Evolutionary conservation across 495 filamentous ascomycete species (phyloP), one percentile per base, ranked within the genome.

Genomic region (Talaromyces borbonicus): DNA sequence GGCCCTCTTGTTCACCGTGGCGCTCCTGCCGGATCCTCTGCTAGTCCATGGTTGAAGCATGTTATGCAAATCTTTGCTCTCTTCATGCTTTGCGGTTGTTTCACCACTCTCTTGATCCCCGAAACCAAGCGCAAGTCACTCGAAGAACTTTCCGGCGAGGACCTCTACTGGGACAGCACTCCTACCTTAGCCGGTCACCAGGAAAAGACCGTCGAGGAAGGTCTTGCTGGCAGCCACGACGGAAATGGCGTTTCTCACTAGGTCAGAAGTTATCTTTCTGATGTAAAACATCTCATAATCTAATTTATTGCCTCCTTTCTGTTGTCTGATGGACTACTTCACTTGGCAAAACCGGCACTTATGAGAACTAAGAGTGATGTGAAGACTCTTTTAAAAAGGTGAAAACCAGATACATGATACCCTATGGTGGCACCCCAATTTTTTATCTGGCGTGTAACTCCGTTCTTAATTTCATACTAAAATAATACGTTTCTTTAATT

Each of bases 41-140:
- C 52, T 7, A 61, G 62, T 8, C 82, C 83, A 1, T 88, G 84
- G 84, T 68, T 88, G 54, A 78, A 87, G 64, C 82, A 88, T 59
- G 78, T 88, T 41, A 78, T 87, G 70, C 62, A 88, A 69, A 88
- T 90, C 54, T 88, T 81, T 53, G 81, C 83, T 6, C 65, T 84
- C 25, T 90, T 90, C 67, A 88, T 90, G 84, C 63, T 90, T 8
- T 74, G 73, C 50, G 85, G 85, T 47, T 51, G 77, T 48, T 71
- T 83, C 51, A 81, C 80, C 3, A 76, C 80, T 0, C 49, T 80
- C 22, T 57, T 85, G 47, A 85, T 90, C 44, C 78, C 78, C 0
- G 84, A 89, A 72, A 89, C 84, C 6, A 85, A 84, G 72, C 63
- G 83, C 19, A 78, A 77, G 68, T 85, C 77, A 0, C 62, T 80